Evolutionary conservation across 2,329 filamentous ascomycete species (phyloP).

Genomic region (Bipolaris zeicola): DNA sequence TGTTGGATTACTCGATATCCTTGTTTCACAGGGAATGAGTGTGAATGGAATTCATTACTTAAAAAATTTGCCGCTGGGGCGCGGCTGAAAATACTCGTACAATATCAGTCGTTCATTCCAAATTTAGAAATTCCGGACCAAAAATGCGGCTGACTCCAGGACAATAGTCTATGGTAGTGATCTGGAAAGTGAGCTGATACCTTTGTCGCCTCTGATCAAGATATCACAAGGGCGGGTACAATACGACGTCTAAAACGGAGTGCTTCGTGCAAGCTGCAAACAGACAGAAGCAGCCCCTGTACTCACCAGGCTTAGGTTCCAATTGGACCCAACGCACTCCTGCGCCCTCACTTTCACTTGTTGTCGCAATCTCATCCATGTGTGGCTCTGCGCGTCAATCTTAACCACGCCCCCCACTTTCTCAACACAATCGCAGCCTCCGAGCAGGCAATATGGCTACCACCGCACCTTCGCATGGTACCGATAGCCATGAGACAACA

Average conservation of each 20-base stretch:
- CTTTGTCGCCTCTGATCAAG: neutral
- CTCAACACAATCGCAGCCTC: neutral
- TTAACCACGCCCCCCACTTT: neutral
- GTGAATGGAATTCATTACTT: no score
- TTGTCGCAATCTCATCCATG: slow-evolving; percentile 6
- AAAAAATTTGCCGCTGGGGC: no score
- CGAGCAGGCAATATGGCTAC: slow-evolving; percentile 20
- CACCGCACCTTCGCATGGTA: slow-evolving; percentile 14
- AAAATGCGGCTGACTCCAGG: no score
- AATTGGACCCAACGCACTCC: neutral
- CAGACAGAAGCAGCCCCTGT: neutral
- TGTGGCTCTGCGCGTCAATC: slow-evolving; percentile 2
- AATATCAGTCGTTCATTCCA: no score
- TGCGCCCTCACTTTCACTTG: slow-evolving; percentile 19
- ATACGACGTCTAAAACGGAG: neutral
- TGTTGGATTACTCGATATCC: no score
- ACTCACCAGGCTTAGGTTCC: no score
- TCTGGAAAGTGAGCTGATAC: neutral
- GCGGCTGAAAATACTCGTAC: no score
- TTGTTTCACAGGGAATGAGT: no score
- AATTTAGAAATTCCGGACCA: no score
- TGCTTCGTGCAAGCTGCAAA: neutral
- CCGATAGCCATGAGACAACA: slow-evolving; percentile 21
- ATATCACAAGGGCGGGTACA: neutral
- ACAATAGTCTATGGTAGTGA: neutral